Evolutionary conservation across 2,329 filamentous ascomycete species (phyloP).

Genomic region (Pseudocercospora eumusae): DNA sequence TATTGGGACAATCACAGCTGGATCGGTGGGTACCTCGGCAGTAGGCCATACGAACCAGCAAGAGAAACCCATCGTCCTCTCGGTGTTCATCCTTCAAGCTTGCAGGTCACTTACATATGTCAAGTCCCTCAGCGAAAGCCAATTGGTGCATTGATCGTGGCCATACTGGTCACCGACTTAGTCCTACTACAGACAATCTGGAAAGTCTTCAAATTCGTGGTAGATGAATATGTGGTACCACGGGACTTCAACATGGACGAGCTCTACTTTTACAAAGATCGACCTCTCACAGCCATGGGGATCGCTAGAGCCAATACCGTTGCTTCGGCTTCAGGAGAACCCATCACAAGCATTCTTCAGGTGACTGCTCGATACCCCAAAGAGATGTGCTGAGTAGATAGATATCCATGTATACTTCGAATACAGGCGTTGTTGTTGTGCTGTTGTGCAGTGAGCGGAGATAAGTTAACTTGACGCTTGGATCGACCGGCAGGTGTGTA

Average conservation of each 20-base stretch:
- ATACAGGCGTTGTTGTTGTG: neutral
- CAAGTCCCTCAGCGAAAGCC: conserved; percentile 26
- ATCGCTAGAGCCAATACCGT: neutral
- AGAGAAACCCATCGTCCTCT: neutral
- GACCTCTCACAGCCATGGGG: neutral
- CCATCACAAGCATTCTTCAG: neutral
- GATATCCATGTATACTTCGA: neutral
- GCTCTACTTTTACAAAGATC: neutral
- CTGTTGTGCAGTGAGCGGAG: no score
- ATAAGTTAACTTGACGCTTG: neutral
- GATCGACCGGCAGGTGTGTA: neutral
- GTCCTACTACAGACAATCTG: conserved; percentile 28
- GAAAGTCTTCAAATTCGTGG: conserved; percentile 17
- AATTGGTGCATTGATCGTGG: conserved; percentile 20
- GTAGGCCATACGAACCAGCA: neutral
- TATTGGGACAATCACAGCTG: conserved; percentile 8
- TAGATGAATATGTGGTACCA: conserved; percentile 1
- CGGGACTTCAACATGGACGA: neutral
- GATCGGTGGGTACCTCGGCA: neutral
- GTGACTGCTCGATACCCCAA: neutral
- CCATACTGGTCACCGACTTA: conserved; percentile 26
- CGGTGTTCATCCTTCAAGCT: conserved; percentile 15
- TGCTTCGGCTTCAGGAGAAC: neutral
- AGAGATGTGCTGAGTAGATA: neutral
- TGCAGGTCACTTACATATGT: conserved; percentile 25